Conservation (phyloP, 148 eudicot genomes). For the Rhododendron molle region DNA sequence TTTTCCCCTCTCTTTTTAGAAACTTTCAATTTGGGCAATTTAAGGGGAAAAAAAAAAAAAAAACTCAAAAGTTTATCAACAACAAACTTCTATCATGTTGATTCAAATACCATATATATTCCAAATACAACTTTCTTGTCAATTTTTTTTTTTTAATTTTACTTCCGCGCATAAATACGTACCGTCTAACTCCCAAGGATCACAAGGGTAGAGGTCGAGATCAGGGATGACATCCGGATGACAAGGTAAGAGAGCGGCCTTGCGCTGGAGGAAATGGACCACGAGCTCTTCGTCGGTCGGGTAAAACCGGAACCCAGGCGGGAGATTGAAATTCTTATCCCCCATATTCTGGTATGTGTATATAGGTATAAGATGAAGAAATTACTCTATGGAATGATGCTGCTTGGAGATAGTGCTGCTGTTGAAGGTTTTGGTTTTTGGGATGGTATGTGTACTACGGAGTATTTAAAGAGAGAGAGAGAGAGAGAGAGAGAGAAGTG, state of each 20-base stretch:
- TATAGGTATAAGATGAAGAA: not conserved
- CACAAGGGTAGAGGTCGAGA: conserved; percentile 68
- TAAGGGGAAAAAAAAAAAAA: too few relatives aligned
- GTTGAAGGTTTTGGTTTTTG: conserved; percentile 7
- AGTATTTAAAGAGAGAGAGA: conserved; percentile 23
- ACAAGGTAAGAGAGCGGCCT: conserved; percentile 59
- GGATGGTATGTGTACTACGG: conserved; percentile 14
- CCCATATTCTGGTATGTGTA: conserved; percentile 22
- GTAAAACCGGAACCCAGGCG: conserved; percentile 85
- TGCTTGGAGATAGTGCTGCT: not conserved
- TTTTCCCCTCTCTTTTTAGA: too few relatives aligned
- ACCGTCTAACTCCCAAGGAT: conserved; percentile 87
- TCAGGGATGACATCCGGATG: conserved; percentile 89
- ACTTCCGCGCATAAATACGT: not conserved
- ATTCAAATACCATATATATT: too few relatives aligned
- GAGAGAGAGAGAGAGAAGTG: conserved; percentile 9
- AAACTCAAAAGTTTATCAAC: not conserved
- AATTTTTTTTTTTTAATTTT: too few relatives aligned
- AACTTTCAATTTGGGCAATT: too few relatives aligned
- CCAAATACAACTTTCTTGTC: not conserved
- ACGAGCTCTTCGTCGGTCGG: conserved; percentile 89
- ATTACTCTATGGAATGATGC: not conserved
- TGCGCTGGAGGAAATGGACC: conserved; percentile 83
- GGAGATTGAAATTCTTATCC: conserved; percentile 44
- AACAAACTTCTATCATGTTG: too few relatives aligned